Evolutionary conservation across 2,329 filamentous ascomycete genomes (phyloP).

Genomic region (Pestalotiopsis sp.): DNA sequence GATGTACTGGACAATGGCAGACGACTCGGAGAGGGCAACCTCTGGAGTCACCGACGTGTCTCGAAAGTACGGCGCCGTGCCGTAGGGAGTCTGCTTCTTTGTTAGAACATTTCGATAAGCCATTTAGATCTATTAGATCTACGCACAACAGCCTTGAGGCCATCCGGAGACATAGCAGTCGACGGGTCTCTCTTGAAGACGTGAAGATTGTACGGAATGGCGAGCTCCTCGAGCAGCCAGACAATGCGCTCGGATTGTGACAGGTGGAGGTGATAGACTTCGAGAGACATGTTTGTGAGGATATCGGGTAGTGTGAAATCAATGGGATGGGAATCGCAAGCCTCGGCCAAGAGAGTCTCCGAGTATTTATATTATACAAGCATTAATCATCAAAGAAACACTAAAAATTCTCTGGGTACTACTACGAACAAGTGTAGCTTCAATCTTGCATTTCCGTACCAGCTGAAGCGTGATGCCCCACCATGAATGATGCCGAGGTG

Average conservation of each 20-base stretch:
- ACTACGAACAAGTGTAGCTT: neutral
- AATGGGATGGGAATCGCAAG: too few relatives aligned
- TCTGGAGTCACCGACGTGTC: constrained; percentile 9
- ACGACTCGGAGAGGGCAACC: constrained; percentile 8
- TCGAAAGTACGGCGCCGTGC: constrained; percentile 12
- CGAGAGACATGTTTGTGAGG: constrained; percentile 15
- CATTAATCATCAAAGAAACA: too few relatives aligned
- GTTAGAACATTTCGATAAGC: neutral
- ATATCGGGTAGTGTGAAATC: neutral
- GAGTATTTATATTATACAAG: too few relatives aligned
- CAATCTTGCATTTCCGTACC: too few relatives aligned
- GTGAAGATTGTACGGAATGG: constrained; percentile 15
- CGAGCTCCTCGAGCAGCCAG: constrained; percentile 19
- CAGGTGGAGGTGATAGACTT: constrained; percentile 18
- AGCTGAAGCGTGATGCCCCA: neutral
- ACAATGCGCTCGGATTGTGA: constrained; percentile 20
- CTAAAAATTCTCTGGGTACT: too few relatives aligned
- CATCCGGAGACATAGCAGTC: constrained; percentile 11
- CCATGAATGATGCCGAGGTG: neutral
- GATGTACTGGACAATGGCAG: constrained; percentile 10
- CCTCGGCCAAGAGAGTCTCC: too few relatives aligned
- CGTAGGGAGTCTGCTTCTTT: constrained; percentile 4
- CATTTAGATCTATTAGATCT: neutral
- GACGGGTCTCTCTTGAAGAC: constrained; percentile 10
- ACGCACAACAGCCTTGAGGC: constrained; percentile 13